Evolutionary conservation across 352 stramenopile genomes (phyloP).

Genomic region (Elongisporangium prolatum): DNA sequence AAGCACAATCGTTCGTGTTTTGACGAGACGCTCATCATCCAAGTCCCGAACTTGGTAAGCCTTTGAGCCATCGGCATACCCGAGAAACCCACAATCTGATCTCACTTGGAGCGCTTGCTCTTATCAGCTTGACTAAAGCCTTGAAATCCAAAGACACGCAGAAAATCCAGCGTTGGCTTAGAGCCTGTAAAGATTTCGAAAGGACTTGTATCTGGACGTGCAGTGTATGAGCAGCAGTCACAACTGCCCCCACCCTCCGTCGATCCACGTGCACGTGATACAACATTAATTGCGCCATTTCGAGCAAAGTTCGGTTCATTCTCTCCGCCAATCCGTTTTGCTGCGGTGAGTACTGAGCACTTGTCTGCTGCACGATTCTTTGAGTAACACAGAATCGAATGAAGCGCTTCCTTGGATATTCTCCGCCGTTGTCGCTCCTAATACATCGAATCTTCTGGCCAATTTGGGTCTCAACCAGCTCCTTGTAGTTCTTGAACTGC

Average conservation of each 20-base stretch:
- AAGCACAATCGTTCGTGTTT: neutral
- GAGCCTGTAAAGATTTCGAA: conserved; percentile 6
- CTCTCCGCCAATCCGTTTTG: conserved; percentile 14
- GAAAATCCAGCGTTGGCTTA: conserved; percentile 7
- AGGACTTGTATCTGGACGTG: neutral
- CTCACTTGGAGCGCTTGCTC: conserved; percentile 4
- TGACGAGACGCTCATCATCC: conserved; percentile 1
- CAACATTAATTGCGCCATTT: conserved; percentile 12
- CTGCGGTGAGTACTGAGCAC: conserved; percentile 8
- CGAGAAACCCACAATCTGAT: conserved; percentile 9
- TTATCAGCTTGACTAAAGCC: conserved; percentile 14
- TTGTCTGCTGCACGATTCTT: conserved; percentile 10
- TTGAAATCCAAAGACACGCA: conserved; percentile 12
- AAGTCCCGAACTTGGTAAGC: conserved; percentile 9
- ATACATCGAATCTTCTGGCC: conserved; percentile 10
- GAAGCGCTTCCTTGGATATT: too few relatives aligned
- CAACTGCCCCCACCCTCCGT: conserved; percentile 15
- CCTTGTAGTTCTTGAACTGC: conserved; percentile 8
- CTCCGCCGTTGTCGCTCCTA: conserved; percentile 17
- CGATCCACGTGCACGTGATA: conserved; percentile 7
- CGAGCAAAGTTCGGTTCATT: conserved; percentile 10
- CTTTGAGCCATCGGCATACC: conserved; percentile 5
- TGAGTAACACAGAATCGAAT: conserved; percentile 3
- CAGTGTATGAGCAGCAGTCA: conserved; percentile 11
- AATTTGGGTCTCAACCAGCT: conserved; percentile 7